Evolutionary conservation across 1,139 yeast genomes (phyloP).

Genomic region (Saccharomyces uvarum): DNA sequence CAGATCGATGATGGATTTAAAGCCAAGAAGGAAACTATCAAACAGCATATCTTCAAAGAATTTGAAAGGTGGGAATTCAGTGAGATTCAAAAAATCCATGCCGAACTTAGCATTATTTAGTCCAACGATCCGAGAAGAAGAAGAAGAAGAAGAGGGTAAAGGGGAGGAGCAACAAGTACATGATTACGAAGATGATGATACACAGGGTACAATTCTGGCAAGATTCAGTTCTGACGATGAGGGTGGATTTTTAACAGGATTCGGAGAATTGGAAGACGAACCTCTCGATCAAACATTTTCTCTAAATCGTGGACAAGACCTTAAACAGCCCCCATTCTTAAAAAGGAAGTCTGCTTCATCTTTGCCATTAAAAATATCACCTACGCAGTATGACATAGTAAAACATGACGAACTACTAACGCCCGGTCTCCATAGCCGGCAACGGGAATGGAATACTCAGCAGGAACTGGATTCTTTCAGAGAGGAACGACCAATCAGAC

Average conservation of each 20-base stretch:
- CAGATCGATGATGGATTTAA: constrained; percentile 26
- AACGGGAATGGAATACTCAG: constrained; percentile 15
- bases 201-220: constrained; percentile 3
- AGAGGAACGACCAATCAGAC: constrained; percentile 11
- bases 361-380: constrained; percentile 19
- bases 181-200: not conserved
- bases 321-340: constrained; percentile 15
- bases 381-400: constrained; percentile 25
- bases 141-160: constrained; percentile 8
- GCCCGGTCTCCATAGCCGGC: constrained; percentile 24
- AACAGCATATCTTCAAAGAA: constrained; percentile 25
- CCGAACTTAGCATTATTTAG: constrained; percentile 18
- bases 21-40: constrained; percentile 13
- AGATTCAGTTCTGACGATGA: not conserved
- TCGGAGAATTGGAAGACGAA: constrained; percentile 45
- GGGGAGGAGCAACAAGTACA: constrained; percentile 2
- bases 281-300: constrained; percentile 41
- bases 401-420: constrained; percentile 24
- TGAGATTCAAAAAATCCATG: constrained; percentile 27
- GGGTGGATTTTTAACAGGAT: constrained; percentile 37
- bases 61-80: constrained; percentile 14
- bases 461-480: constrained; percentile 22
- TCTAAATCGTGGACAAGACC: not conserved
- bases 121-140: constrained; percentile 18
- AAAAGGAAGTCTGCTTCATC: not conserved